phyloP scores from a whole-genome alignment of 2,329 filamentous ascomycete genomes.

The Coleophoma cylindrospora region DNA sequence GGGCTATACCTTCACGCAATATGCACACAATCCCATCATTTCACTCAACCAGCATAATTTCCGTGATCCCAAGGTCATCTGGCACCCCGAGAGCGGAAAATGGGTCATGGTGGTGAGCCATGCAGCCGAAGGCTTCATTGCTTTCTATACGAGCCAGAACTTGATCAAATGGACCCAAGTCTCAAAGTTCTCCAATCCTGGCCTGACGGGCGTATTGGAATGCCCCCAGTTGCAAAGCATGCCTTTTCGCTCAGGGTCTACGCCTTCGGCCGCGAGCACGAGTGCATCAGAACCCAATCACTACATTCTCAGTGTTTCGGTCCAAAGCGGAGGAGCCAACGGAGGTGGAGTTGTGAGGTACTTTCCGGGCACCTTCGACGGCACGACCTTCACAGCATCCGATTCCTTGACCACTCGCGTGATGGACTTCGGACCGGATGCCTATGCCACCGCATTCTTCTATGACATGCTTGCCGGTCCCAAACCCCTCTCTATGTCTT shows the following conservation, averaged over 20 bases:
- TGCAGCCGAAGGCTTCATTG: slow-evolving; percentile 45
- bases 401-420: slow-evolving; percentile 32
- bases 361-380: slow-evolving; percentile 53
- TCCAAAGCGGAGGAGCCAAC: slow-evolving; percentile 49
- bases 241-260: slow-evolving; percentile 19
- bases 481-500: slow-evolving; percentile 31
- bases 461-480: slow-evolving; percentile 29
- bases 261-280: neutral
- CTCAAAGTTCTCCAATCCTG: slow-evolving; percentile 50
- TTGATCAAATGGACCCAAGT: slow-evolving; percentile 49
- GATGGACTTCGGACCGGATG: slow-evolving; percentile 41
- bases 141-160: slow-evolving; percentile 52
- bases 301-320: slow-evolving; percentile 41
- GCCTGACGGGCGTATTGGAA: slow-evolving; percentile 50
- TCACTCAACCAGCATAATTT: slow-evolving; percentile 46
- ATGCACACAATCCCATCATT: slow-evolving; percentile 54
- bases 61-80: slow-evolving; percentile 59
- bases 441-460: slow-evolving; percentile 51
- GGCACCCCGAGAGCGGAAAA: slow-evolving; percentile 36
- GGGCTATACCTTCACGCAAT: slow-evolving; percentile 55
- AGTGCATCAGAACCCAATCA: slow-evolving; percentile 12
- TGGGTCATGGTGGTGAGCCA: slow-evolving; percentile 55
- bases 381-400: slow-evolving; percentile 46
- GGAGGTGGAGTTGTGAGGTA: slow-evolving; percentile 49
- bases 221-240: slow-evolving; percentile 55